Evolutionary conservation across 2,329 filamentous ascomycete species (phyloP).

Genomic region (Hymenotorrendiella dingleyae): DNA sequence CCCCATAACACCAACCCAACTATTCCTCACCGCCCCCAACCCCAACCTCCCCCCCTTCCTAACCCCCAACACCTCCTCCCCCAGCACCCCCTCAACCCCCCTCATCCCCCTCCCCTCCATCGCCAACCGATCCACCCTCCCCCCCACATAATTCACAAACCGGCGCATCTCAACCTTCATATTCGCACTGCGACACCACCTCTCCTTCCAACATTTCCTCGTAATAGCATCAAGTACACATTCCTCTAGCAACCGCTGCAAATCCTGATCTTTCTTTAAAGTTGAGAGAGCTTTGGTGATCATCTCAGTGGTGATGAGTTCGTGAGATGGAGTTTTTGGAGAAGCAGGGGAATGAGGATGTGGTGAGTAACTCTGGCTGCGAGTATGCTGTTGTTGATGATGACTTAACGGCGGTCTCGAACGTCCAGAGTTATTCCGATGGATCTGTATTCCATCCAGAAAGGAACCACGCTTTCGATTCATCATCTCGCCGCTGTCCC

Average conservation of each 20-base stretch:
- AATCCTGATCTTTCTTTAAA: constrained; percentile 1
- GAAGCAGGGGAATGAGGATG: not conserved
- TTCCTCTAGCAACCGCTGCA: constrained; percentile 9
- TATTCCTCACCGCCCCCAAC: too few relatives aligned
- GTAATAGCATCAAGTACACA: constrained; percentile 7
- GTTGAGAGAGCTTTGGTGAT: not conserved
- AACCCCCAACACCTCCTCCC: too few relatives aligned
- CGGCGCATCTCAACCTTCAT: constrained; percentile 11
- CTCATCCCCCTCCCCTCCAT: too few relatives aligned
- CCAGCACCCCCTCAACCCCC: too few relatives aligned
- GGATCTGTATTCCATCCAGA: not conserved
- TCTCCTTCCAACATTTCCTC: constrained; percentile 6
- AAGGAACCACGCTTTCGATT: not conserved
- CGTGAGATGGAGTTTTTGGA: not conserved
- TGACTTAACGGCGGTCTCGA: not conserved
- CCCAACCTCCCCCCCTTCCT: too few relatives aligned
- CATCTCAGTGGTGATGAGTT: not conserved
- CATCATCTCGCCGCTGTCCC: not conserved
- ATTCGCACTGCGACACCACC: constrained; percentile 6
- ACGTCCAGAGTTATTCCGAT: not conserved
- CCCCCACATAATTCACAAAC: constrained; percentile 14
- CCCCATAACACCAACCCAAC: too few relatives aligned
- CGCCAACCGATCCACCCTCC: constrained; percentile 3
- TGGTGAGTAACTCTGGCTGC: too few relatives aligned
- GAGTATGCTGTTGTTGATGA: not conserved